Base-by-base conservation (phyloP, 2,329 filamentous ascomycete genomes). In the Cytospora schulzeri region DNA sequence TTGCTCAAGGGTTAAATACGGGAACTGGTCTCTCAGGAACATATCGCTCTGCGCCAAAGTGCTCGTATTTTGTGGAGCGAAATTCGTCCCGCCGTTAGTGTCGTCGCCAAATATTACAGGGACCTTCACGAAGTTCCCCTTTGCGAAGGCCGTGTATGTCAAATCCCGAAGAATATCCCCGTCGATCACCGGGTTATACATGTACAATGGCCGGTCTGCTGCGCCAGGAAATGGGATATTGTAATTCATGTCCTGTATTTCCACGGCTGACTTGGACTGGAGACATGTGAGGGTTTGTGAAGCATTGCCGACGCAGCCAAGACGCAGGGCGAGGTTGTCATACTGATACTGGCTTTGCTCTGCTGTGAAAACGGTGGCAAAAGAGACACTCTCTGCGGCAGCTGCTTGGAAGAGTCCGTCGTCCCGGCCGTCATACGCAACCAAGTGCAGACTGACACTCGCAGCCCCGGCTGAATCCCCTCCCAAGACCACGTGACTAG, bases 381-480 rank as follows among this genome's bases (percentile, higher is more conserved):
- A 85, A 0, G 83, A 85, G 2, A 83, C 78, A 0, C 81, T 83
- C 67, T 84, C 79, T 1, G 79, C 81, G 0, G 80, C 80, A 0
- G 78, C 82, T 1, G 78, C 83, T 58, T 83, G 79, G 71, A 86
- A 86, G 1, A 86, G 74, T 2, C 77, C 75, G 35, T 76, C 76
- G 62, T 84, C 74, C 7, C 75, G 74, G 15, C 83, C 84, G 2
- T 79, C 81, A 62, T 83, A 83, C 0, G 84, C 83, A 0, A 79
- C 85, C 51, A 92, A 79, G 28, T 91, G 87, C 41, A 90, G 78
- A 31, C 80, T 83, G n/a, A 92, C 81, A 4, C 87, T 87, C 1
- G 81, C 85, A 4, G 82, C 90, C 3, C 90, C 90, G 2, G 90
- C 89, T 60, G 87, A 90, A 67, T 83, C 85, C 12, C 91, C 91